phyloP scores from a whole-genome alignment of 1,139 yeast genomes.

The Hansenula anomala region DNA sequence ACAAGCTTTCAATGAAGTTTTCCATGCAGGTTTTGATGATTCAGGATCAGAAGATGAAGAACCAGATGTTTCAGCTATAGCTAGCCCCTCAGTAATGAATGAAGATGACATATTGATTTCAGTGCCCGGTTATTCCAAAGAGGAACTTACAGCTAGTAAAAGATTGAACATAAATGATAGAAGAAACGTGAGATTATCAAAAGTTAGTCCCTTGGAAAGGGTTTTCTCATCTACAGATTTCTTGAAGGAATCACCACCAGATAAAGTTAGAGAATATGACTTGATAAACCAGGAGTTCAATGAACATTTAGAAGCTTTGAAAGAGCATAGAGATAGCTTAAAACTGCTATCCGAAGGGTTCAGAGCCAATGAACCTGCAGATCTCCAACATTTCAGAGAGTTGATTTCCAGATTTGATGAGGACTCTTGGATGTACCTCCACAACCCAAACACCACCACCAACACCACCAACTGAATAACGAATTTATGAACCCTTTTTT shows the following conservation, averaged over 20 bases:
- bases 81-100: slow-evolving; percentile 9
- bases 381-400: no score
- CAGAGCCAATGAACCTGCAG: slow-evolving; percentile 2
- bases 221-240: slow-evolving; percentile 10
- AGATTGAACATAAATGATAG: slow-evolving; percentile 16
- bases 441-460: not conserved
- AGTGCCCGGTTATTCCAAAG: slow-evolving; percentile 22
- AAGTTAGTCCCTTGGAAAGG: slow-evolving; percentile 17
- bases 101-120: slow-evolving; percentile 21
- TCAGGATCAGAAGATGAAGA: slow-evolving; percentile 23
- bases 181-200: slow-evolving; percentile 20
- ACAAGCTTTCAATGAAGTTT: slow-evolving; percentile 24
- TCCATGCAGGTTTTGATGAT: slow-evolving; percentile 16
- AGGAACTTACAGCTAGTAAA: slow-evolving; percentile 20
- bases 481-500: no score
- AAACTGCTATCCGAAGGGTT: not conserved
- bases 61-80: slow-evolving; percentile 19
- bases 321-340: not conserved
- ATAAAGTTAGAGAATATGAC: slow-evolving; percentile 1
- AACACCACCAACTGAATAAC: no score
- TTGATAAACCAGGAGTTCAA: slow-evolving; percentile 1
- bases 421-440: slow-evolving; percentile 13
- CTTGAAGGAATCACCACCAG: slow-evolving; percentile 1
- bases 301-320: not conserved
- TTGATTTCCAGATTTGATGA: slow-evolving; percentile 7